phyloP scores from a whole-genome alignment of 202 grass and related monocot genomes.

The Setaria viridis region DNA sequence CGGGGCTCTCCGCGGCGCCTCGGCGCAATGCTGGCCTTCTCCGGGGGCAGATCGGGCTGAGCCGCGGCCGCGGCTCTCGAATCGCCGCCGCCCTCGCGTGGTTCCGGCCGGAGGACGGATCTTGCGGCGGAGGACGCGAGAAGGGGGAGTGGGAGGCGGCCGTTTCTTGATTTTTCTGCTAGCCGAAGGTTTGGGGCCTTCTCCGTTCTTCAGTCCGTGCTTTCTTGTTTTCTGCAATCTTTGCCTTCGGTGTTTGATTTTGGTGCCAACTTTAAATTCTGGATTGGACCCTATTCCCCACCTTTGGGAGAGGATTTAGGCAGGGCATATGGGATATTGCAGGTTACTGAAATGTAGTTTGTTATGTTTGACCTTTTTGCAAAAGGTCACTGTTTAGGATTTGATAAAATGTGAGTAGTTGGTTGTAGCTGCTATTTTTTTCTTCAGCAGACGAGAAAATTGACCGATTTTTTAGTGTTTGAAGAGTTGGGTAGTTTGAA shows the following conservation, averaged over 20 bases:
- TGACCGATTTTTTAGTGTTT: background rate
- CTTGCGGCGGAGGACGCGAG: conserved; percentile 43
- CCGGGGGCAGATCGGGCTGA: conserved; percentile 45
- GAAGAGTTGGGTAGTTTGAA: conserved; percentile 33
- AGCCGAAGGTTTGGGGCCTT: conserved; percentile 33
- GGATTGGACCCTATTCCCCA: background rate
- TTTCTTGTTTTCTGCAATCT: conserved; percentile 11
- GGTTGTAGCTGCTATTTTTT: conserved; percentile 5
- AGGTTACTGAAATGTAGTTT: conserved; percentile 43
- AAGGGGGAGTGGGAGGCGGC: background rate
- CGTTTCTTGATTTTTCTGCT: conserved; percentile 22
- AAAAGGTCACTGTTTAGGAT: conserved; percentile 1
- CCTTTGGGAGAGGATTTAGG: conserved; percentile 27
- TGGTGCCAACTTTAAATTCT: background rate
- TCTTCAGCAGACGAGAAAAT: background rate
- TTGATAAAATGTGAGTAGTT: background rate
- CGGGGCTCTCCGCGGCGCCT: conserved; percentile 6
- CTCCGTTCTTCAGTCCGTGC: conserved; percentile 7
- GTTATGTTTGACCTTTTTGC: conserved; percentile 6
- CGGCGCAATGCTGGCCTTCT: conserved; percentile 51
- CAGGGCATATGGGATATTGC: background rate
- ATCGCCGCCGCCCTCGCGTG: conserved; percentile 25
- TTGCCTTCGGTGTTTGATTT: conserved; percentile 4
- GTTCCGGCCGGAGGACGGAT: conserved; percentile 37
- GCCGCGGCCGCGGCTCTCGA: conserved; percentile 10